Base-by-base conservation (phyloP, 2,329 filamentous ascomycete genomes). In the Neophaeococcomyces aloes region DNA sequence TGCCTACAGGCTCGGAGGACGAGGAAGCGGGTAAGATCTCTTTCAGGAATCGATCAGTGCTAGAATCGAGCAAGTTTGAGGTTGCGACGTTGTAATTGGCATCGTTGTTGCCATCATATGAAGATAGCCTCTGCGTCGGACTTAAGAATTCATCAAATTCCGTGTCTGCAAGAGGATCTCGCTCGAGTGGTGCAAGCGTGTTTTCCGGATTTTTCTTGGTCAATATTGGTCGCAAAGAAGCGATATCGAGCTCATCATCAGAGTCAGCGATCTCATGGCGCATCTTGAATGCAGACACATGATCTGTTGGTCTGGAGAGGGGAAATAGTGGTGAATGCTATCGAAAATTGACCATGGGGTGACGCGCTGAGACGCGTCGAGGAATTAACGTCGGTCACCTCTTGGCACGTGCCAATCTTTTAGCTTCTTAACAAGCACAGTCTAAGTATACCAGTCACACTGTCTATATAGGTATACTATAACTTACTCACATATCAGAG, bases 201-300 rank as follows among this genome's bases (percentile, higher is more conserved):
- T 31, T 17, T 15, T 35, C 29, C 17, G 19, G 17, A 21, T 38
- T 52, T 5, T 25, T 6, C 6, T 32, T 31, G 6, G 13, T 44
- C 47, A 3, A 10, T n/a, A 5, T 43, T 27, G 40, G 31, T 6
- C 11, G 8, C 18, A 32, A 23, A 15, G 46, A 48, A 40, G 41
- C 31, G 29, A 50, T 33, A 14, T 55, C 51, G 29, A 50, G 48
- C 31, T 55, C 53, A 33, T 31, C 51, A 32, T 55, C 53, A 29
- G 53, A 55, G 42, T 55, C 53, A 15, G 53, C 51, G 29, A 55
- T 53, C 35, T 53, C 53, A 31, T 36, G 36, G 38, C 46, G 46
- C 53, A 53, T 55, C 8, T 21, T 33, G 15, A 21, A n/a, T n/a
- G n/a, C 29, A 15, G 37, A 14, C n/a, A 19, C 14, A 18, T 14